Evolutionary conservation across 2,329 filamentous ascomycete genomes (phyloP), one percentile per base, ranked within the genome.

Genomic region (Aspergillus sp.): DNA sequence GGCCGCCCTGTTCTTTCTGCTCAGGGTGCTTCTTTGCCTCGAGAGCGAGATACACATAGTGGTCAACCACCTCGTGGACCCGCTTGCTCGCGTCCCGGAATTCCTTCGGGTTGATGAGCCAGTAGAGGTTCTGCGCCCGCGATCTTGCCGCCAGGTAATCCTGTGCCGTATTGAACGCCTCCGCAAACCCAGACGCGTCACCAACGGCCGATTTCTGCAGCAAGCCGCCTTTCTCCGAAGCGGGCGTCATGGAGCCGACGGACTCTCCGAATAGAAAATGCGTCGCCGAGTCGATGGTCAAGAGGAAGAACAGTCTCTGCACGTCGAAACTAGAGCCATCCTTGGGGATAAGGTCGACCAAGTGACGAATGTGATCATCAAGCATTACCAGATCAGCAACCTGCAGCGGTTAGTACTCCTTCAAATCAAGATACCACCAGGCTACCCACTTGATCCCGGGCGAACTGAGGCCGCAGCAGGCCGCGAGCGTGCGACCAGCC

Each of bases 261-360:
- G 82, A 82, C 39, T 78, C 69, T 3, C 88, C 88, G 1, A 94
- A 73, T 15, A 95, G 64, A 54, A 94, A 94, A 46, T 93, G 82
- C 0, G 86, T 94, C 2, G 84, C 78, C 3, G 83, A 80, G 58
- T 95, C 88, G 11, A 94, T 69, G 0, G 86, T 88, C 49, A 79
- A 80, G 17, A 83, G 71, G 63, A 85, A 93, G 60, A 94, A 81
- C 25, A 93, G 64, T 37, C 85, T 77, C 41, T 77, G 73, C 3
- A 89, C 75, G 43, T 93, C 78, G 24, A 93, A 66, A 6, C 74
- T 44, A 7, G 47, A 54, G 24, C 57, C 49, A 20, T 60, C 56
- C 15, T 54, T 65, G 0, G 74, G 74, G 5, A 74, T 68, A 26
- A 76, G 71, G 11, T 69, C 64, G 48, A 93, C 74, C 13, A 94